Evolutionary conservation across 805 yeast genomes (phyloP), one percentile per base, ranked within the genome.

Genomic region (Pichia eremophila): DNA sequence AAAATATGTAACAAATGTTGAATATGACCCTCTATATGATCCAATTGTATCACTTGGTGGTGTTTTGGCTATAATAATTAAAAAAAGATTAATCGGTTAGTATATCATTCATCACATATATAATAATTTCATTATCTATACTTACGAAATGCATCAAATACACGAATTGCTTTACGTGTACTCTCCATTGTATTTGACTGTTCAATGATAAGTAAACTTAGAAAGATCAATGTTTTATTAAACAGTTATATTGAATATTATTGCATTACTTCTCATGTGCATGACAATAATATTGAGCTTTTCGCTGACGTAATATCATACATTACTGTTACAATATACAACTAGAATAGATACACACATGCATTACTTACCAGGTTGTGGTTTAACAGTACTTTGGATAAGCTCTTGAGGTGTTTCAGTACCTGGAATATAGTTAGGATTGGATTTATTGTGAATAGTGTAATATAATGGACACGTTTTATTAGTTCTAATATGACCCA

Each of bases 401-500:
- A 34, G 12, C 17, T 34, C 36, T 14, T 10, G 12, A 2, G 36
- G 36, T 10, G 36, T 59, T 46, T 62, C 66, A 39, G 60, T 54
- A 17, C 65, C 66, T 2, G 64, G 66, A 43, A 58, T 59, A 43
- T 64, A 63, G 43, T 63, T 61, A 6, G 68, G 68, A 49, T 64
- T 62, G 10, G 67, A 63, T 46, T 63, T 63, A 50, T 64, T 64
- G 42, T 63, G 66, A 22, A 63, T 60, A 12, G 67, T 63, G 51
- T 77, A 78, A 61, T 85, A 91, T 76, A 89, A 74, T 15, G 98
- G 99, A 68, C 99, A 91, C 2, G 91, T 70, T 53, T 83, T 84
- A 62, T 88, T 89, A 3, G 99, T 91, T 62, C 93, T 77, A 52
- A 91, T 91, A 63, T 91, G 99, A 0, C 98, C 99, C 53, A 85